Evolutionary conservation across 768 basidiomycete species (phyloP), one percentile per base, ranked within the genome.

Genomic region (Leccinellum luteum): DNA sequence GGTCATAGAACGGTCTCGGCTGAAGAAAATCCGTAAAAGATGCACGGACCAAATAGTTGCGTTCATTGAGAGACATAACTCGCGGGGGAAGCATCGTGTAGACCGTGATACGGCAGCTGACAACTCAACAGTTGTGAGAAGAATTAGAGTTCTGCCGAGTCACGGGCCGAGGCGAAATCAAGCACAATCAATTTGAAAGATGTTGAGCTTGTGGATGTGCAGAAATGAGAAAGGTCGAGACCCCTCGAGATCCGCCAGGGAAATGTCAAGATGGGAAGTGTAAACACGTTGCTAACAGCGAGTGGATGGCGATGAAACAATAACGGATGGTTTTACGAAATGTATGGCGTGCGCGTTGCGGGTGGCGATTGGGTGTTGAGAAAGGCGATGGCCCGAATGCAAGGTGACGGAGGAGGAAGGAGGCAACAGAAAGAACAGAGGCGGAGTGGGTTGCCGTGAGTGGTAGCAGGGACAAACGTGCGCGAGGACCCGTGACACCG

Each of bases 401-500:
- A 55, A 55, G 49, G 57, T 51, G 47, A 64, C 58, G 48, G 27
- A 56, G 21, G 41, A 30, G 31, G 51, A 54, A 45, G 52, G 44
- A 52, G 13, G 45, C 48, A 43, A 53, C 48, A 54, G 62, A 52
- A 28, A 48, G 30, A 48, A 21, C 17, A 32, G 53, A 13, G 23
- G 51, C 41, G 41, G 17, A 38, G 31, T 25, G 55, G 43, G 52
- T 19, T 45, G 30, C 32, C 34, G 48, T 48, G 57, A 66, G 60
- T 64, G 60, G 61, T 51, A 57, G 64, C 41, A 58, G 51, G 61
- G 60, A 66, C 71, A 66, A 74, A 72, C 71, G 71, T 72, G 71
- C 72, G 72, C 69, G 15, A 54, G 60, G 72, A 72, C 71, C 72
- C 71, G 47, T 69, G 72, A 51, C 72, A 72, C 72, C 70, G 68